These are phyloP conservation scores for Oryza brachyantha DNA, from an alignment of 176 grass and related monocot genomes.

Conservation along the genomic window DNA sequence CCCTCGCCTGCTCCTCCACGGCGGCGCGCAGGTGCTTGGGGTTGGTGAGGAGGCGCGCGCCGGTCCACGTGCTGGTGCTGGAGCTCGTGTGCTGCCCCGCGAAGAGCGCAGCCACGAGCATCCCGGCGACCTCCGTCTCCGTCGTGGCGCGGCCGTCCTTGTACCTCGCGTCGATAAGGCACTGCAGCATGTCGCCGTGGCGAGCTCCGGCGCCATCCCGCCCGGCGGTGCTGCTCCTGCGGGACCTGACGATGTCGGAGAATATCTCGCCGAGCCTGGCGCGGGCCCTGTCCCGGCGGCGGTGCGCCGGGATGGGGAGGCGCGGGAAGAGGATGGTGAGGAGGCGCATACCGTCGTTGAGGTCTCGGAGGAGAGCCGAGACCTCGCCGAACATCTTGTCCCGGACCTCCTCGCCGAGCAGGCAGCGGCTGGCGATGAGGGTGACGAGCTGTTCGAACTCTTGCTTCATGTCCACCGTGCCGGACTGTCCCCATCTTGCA, in stretches of 20 bases:
- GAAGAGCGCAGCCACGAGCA: conserved; percentile 35
- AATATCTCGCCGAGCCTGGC: conserved; percentile 38
- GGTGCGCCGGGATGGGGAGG: no score
- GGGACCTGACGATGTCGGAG: conserved; percentile 34
- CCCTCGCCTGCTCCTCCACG: conserved; percentile 38
- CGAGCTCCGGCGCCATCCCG: not conserved
- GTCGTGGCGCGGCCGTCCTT: conserved; percentile 32
- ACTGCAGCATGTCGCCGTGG: conserved; percentile 44
- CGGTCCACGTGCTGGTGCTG: no score
- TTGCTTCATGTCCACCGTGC: no score
- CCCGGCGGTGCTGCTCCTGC: conserved; percentile 7
- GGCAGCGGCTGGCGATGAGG: no score
- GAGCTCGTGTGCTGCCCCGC: conserved; percentile 44
- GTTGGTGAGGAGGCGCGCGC: conserved; percentile 8
- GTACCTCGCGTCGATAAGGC: conserved; percentile 45
- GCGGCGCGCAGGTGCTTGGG: conserved; percentile 11
- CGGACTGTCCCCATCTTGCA: no score
- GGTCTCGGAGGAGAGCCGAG: no score
- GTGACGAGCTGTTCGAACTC: no score
- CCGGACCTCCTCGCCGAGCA: no score
- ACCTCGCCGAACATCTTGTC: no score
- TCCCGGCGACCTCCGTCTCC: conserved; percentile 28
- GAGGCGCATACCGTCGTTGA: no score
- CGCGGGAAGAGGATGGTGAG: no score
- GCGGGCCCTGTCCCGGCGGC: no score